Percentiles rank a stretch among this genome's conserved stretches.
Conservation (phyloP, 2,329 filamentous ascomycete genomes). For the Ascosphaera aggregata region DNA sequence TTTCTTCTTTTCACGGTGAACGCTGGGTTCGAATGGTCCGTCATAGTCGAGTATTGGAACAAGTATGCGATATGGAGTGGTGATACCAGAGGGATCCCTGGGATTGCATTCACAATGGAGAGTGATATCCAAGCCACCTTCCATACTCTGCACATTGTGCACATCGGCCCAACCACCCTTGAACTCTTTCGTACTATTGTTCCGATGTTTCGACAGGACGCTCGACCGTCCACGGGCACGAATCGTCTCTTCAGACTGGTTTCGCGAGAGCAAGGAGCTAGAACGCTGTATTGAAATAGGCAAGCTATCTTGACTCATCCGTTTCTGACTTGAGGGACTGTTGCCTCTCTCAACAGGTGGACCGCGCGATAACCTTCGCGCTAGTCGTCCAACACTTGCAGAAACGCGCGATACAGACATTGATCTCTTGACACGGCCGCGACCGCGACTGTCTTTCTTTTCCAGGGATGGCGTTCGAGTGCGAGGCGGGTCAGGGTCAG, state of each 20-base stretch:
- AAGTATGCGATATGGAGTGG: constrained; percentile 63
- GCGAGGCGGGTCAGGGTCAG: too few species aligned
- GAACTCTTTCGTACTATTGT: constrained; percentile 37
- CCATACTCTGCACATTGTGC: constrained; percentile 43
- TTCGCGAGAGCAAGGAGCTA: too few species aligned
- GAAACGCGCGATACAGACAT: constrained; percentile 2
- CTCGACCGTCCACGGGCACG: too few species aligned
- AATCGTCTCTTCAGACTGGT: constrained; percentile 1
- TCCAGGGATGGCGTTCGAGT: too few species aligned
- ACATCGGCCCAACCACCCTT: constrained; percentile 28
- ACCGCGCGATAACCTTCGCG: too few species aligned
- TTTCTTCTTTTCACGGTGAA: constrained; percentile 14
- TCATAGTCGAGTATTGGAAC: constrained; percentile 48
- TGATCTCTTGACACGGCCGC: constrained; percentile 5
- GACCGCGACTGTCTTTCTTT: too few species aligned
- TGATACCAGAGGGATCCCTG: constrained; percentile 68
- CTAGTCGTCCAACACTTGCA: too few species aligned
- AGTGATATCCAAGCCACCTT: constrained; percentile 65
- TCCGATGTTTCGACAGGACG: too few species aligned
- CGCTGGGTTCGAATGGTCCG: constrained; percentile 17
- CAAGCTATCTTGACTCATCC: too few species aligned
- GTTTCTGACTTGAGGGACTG: too few species aligned
- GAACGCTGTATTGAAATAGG: too few species aligned
- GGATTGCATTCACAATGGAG: constrained; percentile 77
- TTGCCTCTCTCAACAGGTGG: too few species aligned